Conservation (phyloP, 371 early-diverging fungal species). For the Lichtheimia hyalospora region DNA sequence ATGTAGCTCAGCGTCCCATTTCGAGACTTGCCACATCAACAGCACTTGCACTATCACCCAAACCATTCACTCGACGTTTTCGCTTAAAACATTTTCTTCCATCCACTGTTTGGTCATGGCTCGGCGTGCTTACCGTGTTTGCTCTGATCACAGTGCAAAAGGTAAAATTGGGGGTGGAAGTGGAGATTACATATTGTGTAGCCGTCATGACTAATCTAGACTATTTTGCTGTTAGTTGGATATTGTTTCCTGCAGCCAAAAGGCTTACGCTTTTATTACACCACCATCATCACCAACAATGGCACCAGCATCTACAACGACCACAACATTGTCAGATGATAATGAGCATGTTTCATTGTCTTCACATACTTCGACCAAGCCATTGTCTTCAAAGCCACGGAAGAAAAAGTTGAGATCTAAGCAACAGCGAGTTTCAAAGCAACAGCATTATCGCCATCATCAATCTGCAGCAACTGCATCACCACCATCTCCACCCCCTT, state of each 20-base stretch:
- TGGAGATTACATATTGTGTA: constrained; percentile 1
- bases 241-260: constrained; percentile 3
- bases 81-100: constrained; percentile 1
- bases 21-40: constrained; percentile 12
- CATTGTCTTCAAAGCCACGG: background rate
- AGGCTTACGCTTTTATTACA: constrained; percentile 1
- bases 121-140: constrained; percentile 6
- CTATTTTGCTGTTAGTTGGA: background rate
- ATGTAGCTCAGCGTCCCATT: constrained; percentile 1
- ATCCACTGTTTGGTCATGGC: constrained; percentile 4
- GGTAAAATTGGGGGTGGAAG: constrained; percentile 8
- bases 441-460: background rate
- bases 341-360: background rate
- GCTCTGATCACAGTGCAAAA: constrained; percentile 7
- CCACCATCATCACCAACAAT: background rate
- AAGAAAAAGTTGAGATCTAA: background rate
- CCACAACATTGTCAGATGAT: background rate
- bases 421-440: background rate
- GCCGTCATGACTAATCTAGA: background rate
- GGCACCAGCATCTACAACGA: background rate
- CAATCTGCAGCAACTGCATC: constrained; percentile 3
- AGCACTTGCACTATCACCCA: constrained; percentile 10
- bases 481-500: background rate
- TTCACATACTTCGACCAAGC: background rate
- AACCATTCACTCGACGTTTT: constrained; percentile 6